Percentiles rank a stretch among this genome's conserved stretches.
Conservation (phyloP, 371 early-diverging fungal species). For the Capniomyces stellatus region DNA sequence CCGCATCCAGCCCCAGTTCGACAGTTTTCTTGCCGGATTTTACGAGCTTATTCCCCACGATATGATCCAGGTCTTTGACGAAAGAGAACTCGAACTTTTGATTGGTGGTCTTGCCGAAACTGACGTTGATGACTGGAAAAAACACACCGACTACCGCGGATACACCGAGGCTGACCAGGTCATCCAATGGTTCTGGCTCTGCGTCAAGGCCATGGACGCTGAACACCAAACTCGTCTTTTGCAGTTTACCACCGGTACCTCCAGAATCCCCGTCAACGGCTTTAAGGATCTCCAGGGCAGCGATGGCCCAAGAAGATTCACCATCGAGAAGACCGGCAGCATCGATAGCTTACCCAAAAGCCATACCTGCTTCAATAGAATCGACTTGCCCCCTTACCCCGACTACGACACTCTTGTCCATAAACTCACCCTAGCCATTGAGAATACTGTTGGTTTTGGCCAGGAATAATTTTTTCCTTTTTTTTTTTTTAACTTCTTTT, state of each 20-base stretch:
- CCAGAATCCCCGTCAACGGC: constrained; percentile 95
- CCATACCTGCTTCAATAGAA: constrained; percentile 94
- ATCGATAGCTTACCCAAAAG: constrained; percentile 69
- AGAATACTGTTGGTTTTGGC: constrained; percentile 76
- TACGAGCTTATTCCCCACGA: constrained; percentile 89
- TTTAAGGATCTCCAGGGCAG: constrained; percentile 95
- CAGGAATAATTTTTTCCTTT: constrained; percentile 27
- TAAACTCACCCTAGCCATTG: constrained; percentile 81
- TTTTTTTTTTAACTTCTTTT: no score
- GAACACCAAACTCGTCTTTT: constrained; percentile 89
- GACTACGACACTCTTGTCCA: constrained; percentile 35
- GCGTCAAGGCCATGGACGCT: constrained; percentile 66
- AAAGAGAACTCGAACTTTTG: constrained; percentile 92
- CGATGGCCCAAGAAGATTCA: constrained; percentile 90
- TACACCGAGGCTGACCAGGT: constrained; percentile 90
- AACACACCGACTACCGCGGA: constrained; percentile 93
- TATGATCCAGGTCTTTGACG: constrained; percentile 88
- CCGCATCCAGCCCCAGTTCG: constrained; percentile 86
- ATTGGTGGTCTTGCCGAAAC: constrained; percentile 98
- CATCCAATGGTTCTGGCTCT: constrained; percentile 97
- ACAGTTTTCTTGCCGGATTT: constrained; percentile 87
- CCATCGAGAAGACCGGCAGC: constrained; percentile 89
- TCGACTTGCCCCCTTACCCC: constrained; percentile 84
- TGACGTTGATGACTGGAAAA: constrained; percentile 98
- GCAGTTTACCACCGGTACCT: constrained; percentile 97